phyloP scores from a whole-genome alignment of 305 asterid species.

The Andrographis paniculata region DNA sequence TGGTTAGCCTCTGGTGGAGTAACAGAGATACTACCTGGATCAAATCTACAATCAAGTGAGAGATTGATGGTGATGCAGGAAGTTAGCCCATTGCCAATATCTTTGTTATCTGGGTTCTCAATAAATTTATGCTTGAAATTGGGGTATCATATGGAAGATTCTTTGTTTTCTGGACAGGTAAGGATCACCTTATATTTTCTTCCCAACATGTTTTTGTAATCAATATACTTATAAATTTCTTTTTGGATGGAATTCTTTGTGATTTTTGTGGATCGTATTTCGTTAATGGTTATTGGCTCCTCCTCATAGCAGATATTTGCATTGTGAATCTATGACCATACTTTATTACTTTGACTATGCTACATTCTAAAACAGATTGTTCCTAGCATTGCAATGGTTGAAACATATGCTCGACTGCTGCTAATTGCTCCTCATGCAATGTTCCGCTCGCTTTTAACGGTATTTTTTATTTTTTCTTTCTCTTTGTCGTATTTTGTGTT shows the following conservation, averaged over 20 bases:
- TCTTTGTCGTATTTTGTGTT: constrained; percentile 12
- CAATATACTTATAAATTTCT: too few species aligned
- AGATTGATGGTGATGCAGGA: constrained; percentile 91
- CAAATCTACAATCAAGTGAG: constrained; percentile 74
- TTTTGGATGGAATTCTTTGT: too few species aligned
- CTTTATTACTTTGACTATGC: constrained; percentile 1
- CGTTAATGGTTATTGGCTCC: not conserved
- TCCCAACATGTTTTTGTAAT: constrained; percentile 9
- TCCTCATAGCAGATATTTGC: not conserved
- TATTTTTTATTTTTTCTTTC: constrained; percentile 25
- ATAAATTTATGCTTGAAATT: constrained; percentile 80
- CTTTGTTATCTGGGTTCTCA: constrained; percentile 83
- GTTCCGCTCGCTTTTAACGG: constrained; percentile 82
- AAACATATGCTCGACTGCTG: constrained; percentile 87
- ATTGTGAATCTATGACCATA: constrained; percentile 3
- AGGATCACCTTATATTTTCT: constrained; percentile 9
- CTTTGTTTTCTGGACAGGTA: constrained; percentile 98
- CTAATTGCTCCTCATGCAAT: constrained; percentile 88
- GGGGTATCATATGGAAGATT: constrained; percentile 80
- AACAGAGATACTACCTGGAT: constrained; percentile 69
- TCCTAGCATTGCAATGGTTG: constrained; percentile 97
- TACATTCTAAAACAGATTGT: constrained; percentile 59
- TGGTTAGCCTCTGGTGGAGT: constrained; percentile 91
- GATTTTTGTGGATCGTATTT: too few species aligned
- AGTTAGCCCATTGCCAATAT: constrained; percentile 85